Evolutionary conservation across 148 eudicot species (phyloP), one percentile per base, ranked within the genome.

Genomic region (Bassia scoparia): DNA sequence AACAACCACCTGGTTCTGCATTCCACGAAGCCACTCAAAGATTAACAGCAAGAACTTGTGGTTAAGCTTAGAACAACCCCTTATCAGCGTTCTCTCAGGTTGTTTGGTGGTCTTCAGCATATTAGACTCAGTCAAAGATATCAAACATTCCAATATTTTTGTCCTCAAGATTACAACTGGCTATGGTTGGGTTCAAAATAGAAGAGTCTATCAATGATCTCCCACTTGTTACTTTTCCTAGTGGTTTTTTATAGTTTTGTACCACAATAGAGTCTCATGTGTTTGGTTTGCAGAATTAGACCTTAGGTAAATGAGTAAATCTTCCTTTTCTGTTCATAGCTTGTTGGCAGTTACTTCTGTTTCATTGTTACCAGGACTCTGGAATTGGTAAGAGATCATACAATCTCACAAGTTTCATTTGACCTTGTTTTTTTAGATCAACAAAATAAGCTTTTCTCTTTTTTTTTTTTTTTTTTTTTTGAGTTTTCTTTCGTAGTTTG

Each of bases 141-240:
- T 74, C 53, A 53, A 24, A 33, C 46, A 74, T 10, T 72, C 48
- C 49, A 59, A 59, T 67, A 49, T 48, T 2, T 41, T 73, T 60
- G 64, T 68, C 73, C 35, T 26, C 35, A 49, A 11, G 5, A 10
- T 46, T 73, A 18, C 63, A 71, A 16, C 54, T 71, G 31, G 75
- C 62, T 60, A 73, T 76, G 69, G 38, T 70, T n/a, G n/a, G 61
- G 62, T 21, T 67, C 58, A n/a, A 48, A 61, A 61, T 49, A 62
- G 63, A 62, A 63, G 41, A 34, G 7, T 20, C 69, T 68, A 46
- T 49, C 29, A 43, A 55, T 52, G 38, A 35, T 67, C 48, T 46
- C 18, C 16, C 33, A 38, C 21, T 66, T 49, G 70, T 76, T 44
- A 17, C 65, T 68, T 46, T 44, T 50, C 76, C 49, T 76, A 80